These are phyloP conservation scores for Colletotrichum sp. DNA, from an alignment of 2,329 filamentous ascomycete species.

Conservation along the genomic window DNA sequence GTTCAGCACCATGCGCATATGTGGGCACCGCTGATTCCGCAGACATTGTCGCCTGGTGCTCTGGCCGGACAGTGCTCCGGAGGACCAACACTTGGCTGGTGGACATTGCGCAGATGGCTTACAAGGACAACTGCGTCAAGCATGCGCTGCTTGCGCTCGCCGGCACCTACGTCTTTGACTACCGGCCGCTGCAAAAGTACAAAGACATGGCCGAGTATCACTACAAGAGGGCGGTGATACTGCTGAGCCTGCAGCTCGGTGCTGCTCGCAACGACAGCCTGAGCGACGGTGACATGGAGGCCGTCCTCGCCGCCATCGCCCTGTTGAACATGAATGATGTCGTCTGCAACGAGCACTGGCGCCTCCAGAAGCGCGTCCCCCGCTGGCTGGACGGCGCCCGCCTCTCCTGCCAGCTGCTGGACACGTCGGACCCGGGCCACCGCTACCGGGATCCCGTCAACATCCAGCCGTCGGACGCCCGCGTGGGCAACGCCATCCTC, in stretches of 20 bases:
- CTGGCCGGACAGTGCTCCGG: slow-evolving; percentile 40
- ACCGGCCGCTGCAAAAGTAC: slow-evolving; percentile 35
- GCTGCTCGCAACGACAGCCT: neutral
- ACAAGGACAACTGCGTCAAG: slow-evolving; percentile 33
- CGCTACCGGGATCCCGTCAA: slow-evolving; percentile 39
- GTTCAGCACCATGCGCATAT: neutral
- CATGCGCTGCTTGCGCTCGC: slow-evolving; percentile 44
- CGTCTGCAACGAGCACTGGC: slow-evolving; percentile 38
- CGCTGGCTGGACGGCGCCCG: slow-evolving; percentile 43
- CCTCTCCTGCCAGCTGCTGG: slow-evolving; percentile 37
- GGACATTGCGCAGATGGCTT: slow-evolving; percentile 44
- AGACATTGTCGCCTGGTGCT: slow-evolving; percentile 46
- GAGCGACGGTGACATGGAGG: neutral
- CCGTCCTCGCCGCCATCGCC: slow-evolving; percentile 30
- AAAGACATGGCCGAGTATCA: slow-evolving; percentile 35
- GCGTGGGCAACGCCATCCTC: slow-evolving; percentile 42
- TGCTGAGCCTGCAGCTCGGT: slow-evolving; percentile 28
- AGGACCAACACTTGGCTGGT: slow-evolving; percentile 44
- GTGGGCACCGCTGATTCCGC: neutral
- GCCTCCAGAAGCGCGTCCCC: slow-evolving; percentile 36
- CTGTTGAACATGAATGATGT: slow-evolving; percentile 20
- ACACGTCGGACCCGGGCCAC: slow-evolving; percentile 37
- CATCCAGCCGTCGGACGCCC: slow-evolving; percentile 36
- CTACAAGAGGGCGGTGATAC: slow-evolving; percentile 30
- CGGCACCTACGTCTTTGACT: slow-evolving; percentile 46